phyloP scores from a whole-genome alignment of 1,284 basidiomycete species.

The Austroboletus niveus region DNA sequence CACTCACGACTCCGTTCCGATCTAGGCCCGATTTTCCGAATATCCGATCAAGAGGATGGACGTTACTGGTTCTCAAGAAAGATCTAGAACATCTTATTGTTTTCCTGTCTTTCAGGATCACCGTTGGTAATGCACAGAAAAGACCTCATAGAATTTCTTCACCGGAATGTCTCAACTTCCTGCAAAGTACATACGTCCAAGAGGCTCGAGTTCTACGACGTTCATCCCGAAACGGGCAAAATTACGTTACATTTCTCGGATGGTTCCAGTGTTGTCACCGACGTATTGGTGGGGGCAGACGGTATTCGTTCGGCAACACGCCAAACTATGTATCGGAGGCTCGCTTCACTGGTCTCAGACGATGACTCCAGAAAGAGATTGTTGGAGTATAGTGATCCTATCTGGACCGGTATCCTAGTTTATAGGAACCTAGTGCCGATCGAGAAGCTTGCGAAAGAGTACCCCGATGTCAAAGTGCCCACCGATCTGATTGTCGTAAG shows the following conservation, averaged over 20 bases:
- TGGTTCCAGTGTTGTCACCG: constrained; percentile 29
- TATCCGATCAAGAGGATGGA: constrained; percentile 25
- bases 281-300: constrained; percentile 36
- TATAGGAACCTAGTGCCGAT: constrained; percentile 20
- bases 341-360: constrained; percentile 8
- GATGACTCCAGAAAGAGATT: constrained; percentile 5
- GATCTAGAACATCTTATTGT: background rate
- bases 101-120: constrained; percentile 20
- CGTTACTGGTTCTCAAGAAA: constrained; percentile 18
- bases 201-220: constrained; percentile 27
- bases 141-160: constrained; percentile 33
- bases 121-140: constrained; percentile 32
- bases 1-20: background rate
- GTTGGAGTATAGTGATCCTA: constrained; percentile 13
- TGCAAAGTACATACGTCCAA: constrained; percentile 34
- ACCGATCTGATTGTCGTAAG: constrained; percentile 36
- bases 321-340: constrained; percentile 13
- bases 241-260: constrained; percentile 33
- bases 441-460: constrained; percentile 15
- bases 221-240: constrained; percentile 4
- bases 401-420: constrained; percentile 24
- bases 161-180: constrained; percentile 24
- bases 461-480: constrained; percentile 37
- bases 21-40: constrained; percentile 18
- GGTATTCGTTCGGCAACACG: constrained; percentile 24